A percentile compares a stretch with the other conserved stretches of the same genome.
phyloP scores from a whole-genome alignment of 805 yeast species.

The Saturnispora quitensis region DNA sequence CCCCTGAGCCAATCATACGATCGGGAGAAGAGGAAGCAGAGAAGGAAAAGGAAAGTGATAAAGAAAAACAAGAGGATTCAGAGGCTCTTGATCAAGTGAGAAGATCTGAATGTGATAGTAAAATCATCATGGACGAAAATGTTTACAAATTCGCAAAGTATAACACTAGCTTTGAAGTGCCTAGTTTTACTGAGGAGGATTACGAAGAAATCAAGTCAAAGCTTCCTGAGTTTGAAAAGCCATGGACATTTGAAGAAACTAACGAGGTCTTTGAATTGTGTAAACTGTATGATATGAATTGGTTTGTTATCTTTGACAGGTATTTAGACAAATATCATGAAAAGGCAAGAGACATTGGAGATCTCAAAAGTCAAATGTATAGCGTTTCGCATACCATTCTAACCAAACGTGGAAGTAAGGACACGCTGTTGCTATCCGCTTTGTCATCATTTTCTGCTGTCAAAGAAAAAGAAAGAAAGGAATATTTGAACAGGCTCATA shows the following conservation, averaged over 20 bases:
- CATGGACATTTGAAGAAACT: constrained; percentile 76
- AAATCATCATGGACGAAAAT: constrained; percentile 27
- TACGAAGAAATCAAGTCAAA: constrained; percentile 30
- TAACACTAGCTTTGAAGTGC: constrained; percentile 60
- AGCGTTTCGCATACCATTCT: constrained; percentile 51
- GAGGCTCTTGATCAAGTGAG: neutral
- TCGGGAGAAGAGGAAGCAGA: neutral
- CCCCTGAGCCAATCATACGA: neutral
- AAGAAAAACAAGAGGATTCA: neutral
- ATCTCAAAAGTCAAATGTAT: constrained; percentile 76
- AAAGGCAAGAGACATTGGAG: constrained; percentile 55
- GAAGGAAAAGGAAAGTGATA: neutral
- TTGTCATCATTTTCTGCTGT: constrained; percentile 56
- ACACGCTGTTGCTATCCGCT: constrained; percentile 43
- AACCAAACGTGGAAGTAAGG: constrained; percentile 30
- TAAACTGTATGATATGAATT: constrained; percentile 47
- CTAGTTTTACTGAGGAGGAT: constrained; percentile 54
- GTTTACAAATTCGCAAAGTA: constrained; percentile 63
- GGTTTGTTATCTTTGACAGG: constrained; percentile 61
- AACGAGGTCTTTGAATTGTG: constrained; percentile 67
- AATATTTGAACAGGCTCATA: constrained; percentile 65
- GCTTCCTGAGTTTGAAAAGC: neutral
- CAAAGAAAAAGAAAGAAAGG: constrained; percentile 71
- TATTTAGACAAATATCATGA: constrained; percentile 36
- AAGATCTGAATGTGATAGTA: neutral